Percentiles rank a stretch among this genome's conserved stretches.
Evolutionary conservation across 306 rosid genomes (phyloP).

Genomic region (Adenanthera pavonina): DNA sequence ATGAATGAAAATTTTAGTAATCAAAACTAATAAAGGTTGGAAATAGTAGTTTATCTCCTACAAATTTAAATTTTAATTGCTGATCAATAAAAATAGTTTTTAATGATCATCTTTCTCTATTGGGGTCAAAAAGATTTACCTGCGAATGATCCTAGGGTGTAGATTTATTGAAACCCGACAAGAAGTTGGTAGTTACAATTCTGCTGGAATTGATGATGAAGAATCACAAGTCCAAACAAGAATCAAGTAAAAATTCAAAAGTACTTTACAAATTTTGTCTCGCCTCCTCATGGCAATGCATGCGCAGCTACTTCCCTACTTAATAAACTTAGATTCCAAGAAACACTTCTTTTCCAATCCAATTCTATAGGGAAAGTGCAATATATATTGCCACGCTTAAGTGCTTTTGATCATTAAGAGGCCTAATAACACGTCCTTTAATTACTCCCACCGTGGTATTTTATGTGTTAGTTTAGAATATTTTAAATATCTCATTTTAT

Average conservation of each 20-base stretch:
- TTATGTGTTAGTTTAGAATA: too few relatives aligned
- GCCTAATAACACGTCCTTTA: background rate
- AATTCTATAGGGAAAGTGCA: background rate
- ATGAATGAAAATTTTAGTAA: background rate
- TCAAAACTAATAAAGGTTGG: background rate
- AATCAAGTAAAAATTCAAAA: background rate
- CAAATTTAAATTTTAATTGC: background rate
- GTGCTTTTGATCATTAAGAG: slow-evolving; percentile 5
- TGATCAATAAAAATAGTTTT: background rate
- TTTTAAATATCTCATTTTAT: too few relatives aligned
- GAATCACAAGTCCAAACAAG: slow-evolving; percentile 27
- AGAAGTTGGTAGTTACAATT: slow-evolving; percentile 57
- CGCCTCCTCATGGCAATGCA: slow-evolving; percentile 15
- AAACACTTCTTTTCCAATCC: background rate
- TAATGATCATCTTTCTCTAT: background rate
- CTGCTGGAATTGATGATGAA: slow-evolving; percentile 51
- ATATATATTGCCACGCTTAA: background rate
- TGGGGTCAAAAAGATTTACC: slow-evolving; percentile 39
- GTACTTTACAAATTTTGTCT: background rate
- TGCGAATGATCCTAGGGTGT: slow-evolving; percentile 14
- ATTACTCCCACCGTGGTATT: background rate
- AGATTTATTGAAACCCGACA: slow-evolving; percentile 49
- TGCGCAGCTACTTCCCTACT: background rate
- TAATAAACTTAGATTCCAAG: slow-evolving; percentile 1
- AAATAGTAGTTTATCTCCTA: background rate